Percentiles rank a stretch among this genome's conserved stretches.
Conservation (phyloP, 352 stramenopile species). For the Plasmopara halstedii region DNA sequence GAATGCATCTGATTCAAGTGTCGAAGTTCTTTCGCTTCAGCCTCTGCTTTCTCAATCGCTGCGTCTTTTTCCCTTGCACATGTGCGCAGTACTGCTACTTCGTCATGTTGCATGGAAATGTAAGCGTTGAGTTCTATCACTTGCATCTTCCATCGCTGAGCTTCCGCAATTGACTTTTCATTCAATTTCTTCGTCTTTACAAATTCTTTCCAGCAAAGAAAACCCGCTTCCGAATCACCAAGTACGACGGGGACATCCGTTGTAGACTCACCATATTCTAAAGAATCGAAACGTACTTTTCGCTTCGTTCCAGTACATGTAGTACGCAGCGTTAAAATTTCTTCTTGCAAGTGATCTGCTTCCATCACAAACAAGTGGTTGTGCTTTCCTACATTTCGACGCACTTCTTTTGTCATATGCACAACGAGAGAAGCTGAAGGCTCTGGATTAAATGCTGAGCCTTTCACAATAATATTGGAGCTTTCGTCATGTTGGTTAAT, state of each 20-base stretch:
- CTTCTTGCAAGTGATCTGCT: slow-evolving; percentile 57
- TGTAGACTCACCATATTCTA: neutral
- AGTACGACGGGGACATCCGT: slow-evolving; percentile 3
- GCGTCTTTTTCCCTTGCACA: slow-evolving; percentile 29
- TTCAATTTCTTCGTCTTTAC: slow-evolving; percentile 44
- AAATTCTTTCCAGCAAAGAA: slow-evolving; percentile 54
- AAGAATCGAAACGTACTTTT: neutral
- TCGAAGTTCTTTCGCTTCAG: slow-evolving; percentile 30
- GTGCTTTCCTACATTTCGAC: slow-evolving; percentile 46
- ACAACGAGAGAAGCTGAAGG: slow-evolving; percentile 48
- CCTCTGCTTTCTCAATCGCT: slow-evolving; percentile 35
- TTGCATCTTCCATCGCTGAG: slow-evolving; percentile 47
- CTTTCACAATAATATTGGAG: too few species aligned
- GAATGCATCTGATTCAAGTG: slow-evolving; percentile 41
- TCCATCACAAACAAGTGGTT: slow-evolving; percentile 64
- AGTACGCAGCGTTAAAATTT: slow-evolving; percentile 49
- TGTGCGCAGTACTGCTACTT: slow-evolving; percentile 44
- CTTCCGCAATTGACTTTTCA: slow-evolving; percentile 47
- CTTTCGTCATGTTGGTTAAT: neutral
- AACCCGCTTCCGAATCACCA: slow-evolving; percentile 18
- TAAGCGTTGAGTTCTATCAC: slow-evolving; percentile 65
- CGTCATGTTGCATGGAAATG: slow-evolving; percentile 73
- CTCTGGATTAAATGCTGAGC: slow-evolving; percentile 9
- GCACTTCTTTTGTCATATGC: slow-evolving; percentile 54
- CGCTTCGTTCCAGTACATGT: slow-evolving; percentile 15